phyloP scores from a whole-genome alignment of 805 yeast genomes.

The Metschnikowia arizonensis region DNA sequence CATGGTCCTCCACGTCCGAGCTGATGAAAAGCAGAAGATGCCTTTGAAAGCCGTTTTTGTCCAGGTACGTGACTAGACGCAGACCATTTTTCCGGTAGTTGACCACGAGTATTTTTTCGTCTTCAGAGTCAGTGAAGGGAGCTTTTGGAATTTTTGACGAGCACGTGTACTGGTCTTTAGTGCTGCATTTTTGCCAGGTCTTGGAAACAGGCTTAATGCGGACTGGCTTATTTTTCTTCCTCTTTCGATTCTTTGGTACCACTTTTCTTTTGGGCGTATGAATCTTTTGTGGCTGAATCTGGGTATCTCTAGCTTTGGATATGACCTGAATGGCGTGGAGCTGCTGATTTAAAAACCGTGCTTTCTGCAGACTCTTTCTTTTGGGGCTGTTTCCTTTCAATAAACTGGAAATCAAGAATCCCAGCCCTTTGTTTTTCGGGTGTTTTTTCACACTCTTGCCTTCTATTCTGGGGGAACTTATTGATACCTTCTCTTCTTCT shows the following conservation, averaged over 20 bases:
- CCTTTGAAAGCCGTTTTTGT: not conserved
- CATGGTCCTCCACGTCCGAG: not conserved
- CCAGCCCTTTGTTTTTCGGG: not conserved
- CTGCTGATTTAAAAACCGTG: not conserved
- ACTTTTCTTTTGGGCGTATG: not conserved
- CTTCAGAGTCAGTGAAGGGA: not conserved
- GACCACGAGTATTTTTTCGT: conserved; percentile 1
- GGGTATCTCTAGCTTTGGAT: not conserved
- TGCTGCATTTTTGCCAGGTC: not conserved
- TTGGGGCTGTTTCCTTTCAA: conserved; percentile 1
- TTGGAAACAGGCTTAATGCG: not conserved
- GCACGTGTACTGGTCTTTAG: not conserved
- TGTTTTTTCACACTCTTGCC: not conserved
- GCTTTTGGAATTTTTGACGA: not conserved
- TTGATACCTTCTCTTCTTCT: not conserved
- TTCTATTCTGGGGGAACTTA: too few species aligned
- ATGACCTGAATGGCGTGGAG: not conserved
- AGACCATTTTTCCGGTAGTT: conserved; percentile 4
- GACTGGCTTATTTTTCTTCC: not conserved
- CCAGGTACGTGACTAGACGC: not conserved
- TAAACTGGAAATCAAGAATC: not conserved
- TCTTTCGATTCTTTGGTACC: not conserved
- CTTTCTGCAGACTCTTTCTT: not conserved
- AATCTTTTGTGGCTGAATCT: not conserved
- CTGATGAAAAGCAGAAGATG: not conserved